Evolutionary conservation across 805 yeast genomes (phyloP), one percentile per base, ranked within the genome.

Genomic region (Torulaspora quercuum): DNA sequence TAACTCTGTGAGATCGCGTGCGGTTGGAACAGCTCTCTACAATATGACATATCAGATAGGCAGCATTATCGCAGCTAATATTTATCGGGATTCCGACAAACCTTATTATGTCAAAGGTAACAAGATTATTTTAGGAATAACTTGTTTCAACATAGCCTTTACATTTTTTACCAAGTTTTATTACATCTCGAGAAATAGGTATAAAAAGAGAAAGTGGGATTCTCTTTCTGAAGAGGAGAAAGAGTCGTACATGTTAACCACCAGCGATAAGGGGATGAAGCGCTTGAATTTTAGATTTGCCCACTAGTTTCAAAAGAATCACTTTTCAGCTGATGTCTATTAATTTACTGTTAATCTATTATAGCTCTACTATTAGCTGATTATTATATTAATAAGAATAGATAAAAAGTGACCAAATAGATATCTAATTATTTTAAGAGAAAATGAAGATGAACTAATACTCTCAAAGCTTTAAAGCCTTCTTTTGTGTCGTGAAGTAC

Each of bases 21-120:
- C 86, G 0, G 75, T 80, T 3, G 68, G 80, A 6, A 73, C 84
- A 0, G 77, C 86, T 0, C 39, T 80, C 25, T 76, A 73, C 55
- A 81, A 80, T 49, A 78, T 80, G 69, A 70, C 67, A 55, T 73
- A 71, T 2, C 87, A 80, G 54, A 64, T 73, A 1, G 82, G 76
- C 1, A 57, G 66, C 15, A 73, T 81, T 29, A 61, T 72, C 9
- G 63, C 76, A 1, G 63, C 76, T 6, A 75, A 80, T 49, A 65
- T 82, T 4, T 81, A 80, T 56, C 57, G 76, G 35, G 51, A 53
- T 3, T 69, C 66, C 23, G 88, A 81, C 51, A 61, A 61, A 17
- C 88, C 88, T 0, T 49, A 64, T 17, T 81, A 82, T 52, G 63
- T 64, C 17, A 57, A 68, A 18, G 89, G 87, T 13, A 78, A 80